Conservation (phyloP, 352 stramenopile genomes). For the Hyaloperonospora brassicae region DNA sequence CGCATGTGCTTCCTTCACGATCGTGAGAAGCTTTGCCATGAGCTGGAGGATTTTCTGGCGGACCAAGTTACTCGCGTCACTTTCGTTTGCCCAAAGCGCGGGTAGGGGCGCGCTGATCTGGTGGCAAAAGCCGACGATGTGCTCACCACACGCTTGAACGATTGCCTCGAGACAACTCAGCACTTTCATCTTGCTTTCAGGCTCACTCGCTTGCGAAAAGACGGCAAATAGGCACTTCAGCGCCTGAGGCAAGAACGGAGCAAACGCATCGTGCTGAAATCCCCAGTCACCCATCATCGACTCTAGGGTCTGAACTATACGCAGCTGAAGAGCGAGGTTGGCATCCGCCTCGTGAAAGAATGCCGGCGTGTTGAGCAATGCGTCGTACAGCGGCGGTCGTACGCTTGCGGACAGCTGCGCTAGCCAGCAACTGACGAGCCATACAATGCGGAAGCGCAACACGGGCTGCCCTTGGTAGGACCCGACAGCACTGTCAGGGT, state of each 20-base stretch:
- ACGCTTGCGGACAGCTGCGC: slow-evolving; percentile 65
- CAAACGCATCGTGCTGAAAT: slow-evolving; percentile 64
- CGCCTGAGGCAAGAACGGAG: slow-evolving; percentile 50
- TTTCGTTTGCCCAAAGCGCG: slow-evolving; percentile 61
- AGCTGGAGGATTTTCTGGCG: slow-evolving; percentile 78
- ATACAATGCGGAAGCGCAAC: slow-evolving; percentile 69
- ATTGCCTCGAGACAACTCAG: slow-evolving; percentile 65
- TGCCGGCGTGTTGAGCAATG: slow-evolving; percentile 38
- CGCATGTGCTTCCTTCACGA: slow-evolving; percentile 40
- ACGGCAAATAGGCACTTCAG: slow-evolving; percentile 61
- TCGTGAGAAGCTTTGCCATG: slow-evolving; percentile 50
- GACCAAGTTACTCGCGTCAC: slow-evolving; percentile 71
- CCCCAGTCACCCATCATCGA: slow-evolving; percentile 78
- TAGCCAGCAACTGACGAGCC: slow-evolving; percentile 83
- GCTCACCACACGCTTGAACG: slow-evolving; percentile 48
- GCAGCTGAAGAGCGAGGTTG: slow-evolving; percentile 60
- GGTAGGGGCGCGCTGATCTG: slow-evolving; percentile 64
- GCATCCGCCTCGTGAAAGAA: slow-evolving; percentile 29
- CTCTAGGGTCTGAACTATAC: slow-evolving; percentile 70
- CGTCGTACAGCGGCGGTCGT: slow-evolving; percentile 71
- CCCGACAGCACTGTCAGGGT: slow-evolving; percentile 21
- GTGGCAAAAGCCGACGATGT: slow-evolving; percentile 42
- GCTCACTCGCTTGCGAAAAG: slow-evolving; percentile 52
- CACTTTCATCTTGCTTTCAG: slow-evolving; percentile 77
- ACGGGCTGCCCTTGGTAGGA: slow-evolving; percentile 49